Base-by-base conservation (phyloP, 1,284 basidiomycete genomes). In the Coriolopsis trogii region DNA sequence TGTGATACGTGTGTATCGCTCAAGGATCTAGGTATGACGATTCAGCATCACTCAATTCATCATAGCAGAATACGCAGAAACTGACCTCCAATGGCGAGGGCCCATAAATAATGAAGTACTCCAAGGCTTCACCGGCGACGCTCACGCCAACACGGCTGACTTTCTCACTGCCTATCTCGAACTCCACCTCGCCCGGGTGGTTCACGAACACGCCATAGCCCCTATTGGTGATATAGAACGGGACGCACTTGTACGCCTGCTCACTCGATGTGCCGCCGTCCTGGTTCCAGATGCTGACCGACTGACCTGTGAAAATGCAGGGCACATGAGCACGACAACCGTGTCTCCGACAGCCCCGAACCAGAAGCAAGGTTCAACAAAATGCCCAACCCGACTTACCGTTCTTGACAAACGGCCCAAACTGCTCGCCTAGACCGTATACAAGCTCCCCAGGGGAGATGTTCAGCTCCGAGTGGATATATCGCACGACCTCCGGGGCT, bases 151-250 rank as follows among this genome's bases (percentile, higher is more conserved):
- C 82, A 44, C 85, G 77, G 66, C 82, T 84, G 63, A 85, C 83
- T 68, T 89, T 89, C 67, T 89, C 87, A 49, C 82, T 83, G 4
- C 85, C 85, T 8, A 89, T 78, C 63, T 91, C 87, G 29, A 89
- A 77, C 63, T 89, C 86, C 21, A 87, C 83, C 63, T 89, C 87
- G n/a, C 86, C 87, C 2, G 86, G 77, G 58, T 89, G 81, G 67
- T 89, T 88, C 65, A 91, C 81, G 64, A 89, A 89, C 16, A 90
- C 77, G 29, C 87, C 87, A 56, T 89, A 91, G 52, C 82, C 81
- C 38, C 81, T 73, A 61, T 84, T 84, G 5, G 84, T 85, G 60
- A 87, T 79, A 61, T 86, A 86, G 66, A 87, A 87, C 2, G 84
- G 84, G n/a, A 87, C 76, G 53, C 81, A 83, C 76, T 87, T 89